Conservation (phyloP, 805 yeast species). For the Yarrowia sp. region DNA sequence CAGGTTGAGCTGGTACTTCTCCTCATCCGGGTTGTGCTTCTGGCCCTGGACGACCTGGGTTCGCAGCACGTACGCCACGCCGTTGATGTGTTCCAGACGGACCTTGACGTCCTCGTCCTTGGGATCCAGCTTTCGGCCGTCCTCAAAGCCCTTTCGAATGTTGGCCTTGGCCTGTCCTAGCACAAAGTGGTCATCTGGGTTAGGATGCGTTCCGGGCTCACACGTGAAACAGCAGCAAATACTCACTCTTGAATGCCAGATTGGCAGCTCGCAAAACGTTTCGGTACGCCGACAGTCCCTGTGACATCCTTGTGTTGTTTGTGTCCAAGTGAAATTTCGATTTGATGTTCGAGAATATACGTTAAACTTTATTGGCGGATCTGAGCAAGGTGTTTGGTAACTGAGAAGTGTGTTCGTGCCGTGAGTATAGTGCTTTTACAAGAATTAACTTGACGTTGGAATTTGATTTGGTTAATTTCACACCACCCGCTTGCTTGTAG, state of each 20-base stretch:
- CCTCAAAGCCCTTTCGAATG: conserved; percentile 31
- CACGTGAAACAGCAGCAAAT: too few species aligned
- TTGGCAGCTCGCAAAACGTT: conserved; percentile 37
- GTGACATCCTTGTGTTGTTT: conserved; percentile 28
- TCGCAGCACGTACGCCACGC: conserved; percentile 65
- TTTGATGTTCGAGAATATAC: background rate
- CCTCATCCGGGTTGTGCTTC: conserved; percentile 35
- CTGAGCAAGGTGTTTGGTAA: too few species aligned
- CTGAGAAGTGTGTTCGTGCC: too few species aligned
- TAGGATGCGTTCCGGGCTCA: too few species aligned
- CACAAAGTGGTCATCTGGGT: conserved; percentile 33
- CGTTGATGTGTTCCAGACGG: conserved; percentile 57
- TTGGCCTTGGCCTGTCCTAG: conserved; percentile 30
- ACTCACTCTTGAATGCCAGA: conserved; percentile 38
- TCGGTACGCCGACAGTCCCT: conserved; percentile 35
- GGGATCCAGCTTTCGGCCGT: conserved; percentile 31
- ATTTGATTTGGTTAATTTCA: too few species aligned
- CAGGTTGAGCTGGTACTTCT: conserved; percentile 52
- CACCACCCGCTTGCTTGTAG: too few species aligned
- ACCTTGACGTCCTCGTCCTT: conserved; percentile 51
- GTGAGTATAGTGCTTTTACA: too few species aligned
- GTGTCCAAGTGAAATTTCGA: background rate
- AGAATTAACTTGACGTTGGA: too few species aligned
- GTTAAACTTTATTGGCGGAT: background rate
- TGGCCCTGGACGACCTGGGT: conserved; percentile 85